Evolutionary conservation across 1,284 basidiomycete species (phyloP), one percentile per base, ranked within the genome.

Genomic region (Tilletia indica): DNA sequence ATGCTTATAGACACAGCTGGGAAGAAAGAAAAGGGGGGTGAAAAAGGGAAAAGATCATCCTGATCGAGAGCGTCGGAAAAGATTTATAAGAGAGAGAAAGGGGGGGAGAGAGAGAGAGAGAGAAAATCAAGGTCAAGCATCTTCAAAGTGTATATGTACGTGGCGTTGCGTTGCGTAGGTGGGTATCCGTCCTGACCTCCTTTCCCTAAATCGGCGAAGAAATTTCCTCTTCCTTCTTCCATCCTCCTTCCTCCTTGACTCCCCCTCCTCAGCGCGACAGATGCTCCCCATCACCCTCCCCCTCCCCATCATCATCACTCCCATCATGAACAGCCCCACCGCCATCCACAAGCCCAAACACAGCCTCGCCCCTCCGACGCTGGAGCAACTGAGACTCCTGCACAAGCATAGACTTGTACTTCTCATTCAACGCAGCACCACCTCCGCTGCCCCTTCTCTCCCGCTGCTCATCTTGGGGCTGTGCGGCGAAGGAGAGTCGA

Each of bases 331-430:
- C 34, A 11, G 61, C 61, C 42, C 42, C 42, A 14, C 61, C 58
- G 4, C 25, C n/a, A n/a, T 67, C 66, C 45, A n/a, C 66, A 47
- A 67, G 66, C 1, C 66, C 66, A 34, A 48, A 67, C n/a, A 84
- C 73, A 25, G 80, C 80, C 34, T 85, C 84, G 38, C 84, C 83
- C 39, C 83, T 73, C 34, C 85, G 72, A 36, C 84, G 72, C 34
- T 77, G 73, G 63, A 85, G 70, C 58, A 85, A 54, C 16, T 75
- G 76, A 38, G 77, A 78, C 36, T 84, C 82, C 36, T 83, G 80
- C 14, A 85, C 80, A 45, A 85, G 78, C 69, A 81, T 76, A 11
- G 76, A 58, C 2, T 77, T 71, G 31, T 80, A 79, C 49, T 74
- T 76, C 12, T 80, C 79, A 2, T 77, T 72, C 4, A 77, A 72